Base-by-base conservation (phyloP, 768 basidiomycete species). In the Russula sp. region DNA sequence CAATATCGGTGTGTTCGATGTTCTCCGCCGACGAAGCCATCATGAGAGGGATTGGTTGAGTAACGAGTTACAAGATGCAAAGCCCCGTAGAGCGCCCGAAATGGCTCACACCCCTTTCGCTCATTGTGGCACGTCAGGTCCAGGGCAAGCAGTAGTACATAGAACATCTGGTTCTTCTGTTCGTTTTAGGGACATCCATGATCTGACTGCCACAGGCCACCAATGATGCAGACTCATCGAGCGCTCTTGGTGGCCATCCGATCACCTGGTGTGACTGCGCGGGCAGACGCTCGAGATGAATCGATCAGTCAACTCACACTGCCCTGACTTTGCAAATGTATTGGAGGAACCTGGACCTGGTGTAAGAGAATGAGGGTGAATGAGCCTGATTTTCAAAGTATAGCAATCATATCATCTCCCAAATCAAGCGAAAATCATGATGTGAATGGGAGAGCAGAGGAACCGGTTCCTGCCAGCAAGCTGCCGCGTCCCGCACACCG, bases 401-500 rank as follows among this genome's bases (percentile, higher is more conserved):
- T 7, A 14, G 20, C 22, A 3, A 43, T 18, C 42, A 20, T 18
- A 43, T 49, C 48, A 49, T 18, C 32, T 49, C 48, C 48, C n/a
- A 41, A 58, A 59, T 51, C 10, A 16, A 59, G 34, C 45, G 45
- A 25, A 9, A 47, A 47, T 47, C 25, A 47, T 16, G 9, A 29
- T 16, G 11, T 3, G 41, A 42, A 20, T 11, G 5, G 5, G 14
- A 5, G 22, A 22, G 25, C 2, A 29, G 25, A 29, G 25, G 25
- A 1, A 29, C 25, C 25, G n/a, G 51, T 35, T 29, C 38, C 32
- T 32, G 59, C 46, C 36, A 20, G 10, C 20, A 2, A 47, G 25
- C 39, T 25, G n/a, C 42, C 29, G 42, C 55, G 58, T 32, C 32
- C 22, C 54, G 49, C 60, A 61, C 72, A 70, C 7, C 68, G 32